Conservation (phyloP, 2,329 filamentous ascomycete genomes). For the Pseudogymnoascus sp. region DNA sequence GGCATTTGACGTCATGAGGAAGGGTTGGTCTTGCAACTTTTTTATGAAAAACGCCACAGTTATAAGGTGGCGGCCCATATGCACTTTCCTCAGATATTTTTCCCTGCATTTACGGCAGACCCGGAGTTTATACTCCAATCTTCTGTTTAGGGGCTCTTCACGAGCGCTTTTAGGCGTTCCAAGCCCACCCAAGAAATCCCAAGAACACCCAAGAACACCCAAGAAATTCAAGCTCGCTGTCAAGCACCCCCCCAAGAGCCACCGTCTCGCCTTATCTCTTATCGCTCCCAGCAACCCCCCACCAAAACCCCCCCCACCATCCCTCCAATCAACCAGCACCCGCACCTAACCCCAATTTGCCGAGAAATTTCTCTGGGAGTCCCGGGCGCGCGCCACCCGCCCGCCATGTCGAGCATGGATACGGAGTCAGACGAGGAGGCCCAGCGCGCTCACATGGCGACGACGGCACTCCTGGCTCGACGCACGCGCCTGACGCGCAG, state of each 20-base stretch:
- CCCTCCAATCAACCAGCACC: neutral
- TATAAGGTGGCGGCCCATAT: neutral
- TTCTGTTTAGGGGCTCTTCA: neutral
- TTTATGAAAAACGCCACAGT: neutral
- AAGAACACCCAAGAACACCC: neutral
- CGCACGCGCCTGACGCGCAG: slow-evolving; percentile 49
- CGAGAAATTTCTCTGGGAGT: neutral
- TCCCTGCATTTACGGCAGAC: neutral
- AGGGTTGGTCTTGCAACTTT: neutral
- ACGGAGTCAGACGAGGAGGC: slow-evolving; percentile 7
- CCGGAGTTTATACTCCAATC: neutral
- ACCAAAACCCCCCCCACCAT: slow-evolving; percentile 1
- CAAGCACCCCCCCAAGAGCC: neutral
- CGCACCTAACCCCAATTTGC: neutral
- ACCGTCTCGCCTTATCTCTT: slow-evolving; percentile 4
- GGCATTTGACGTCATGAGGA: neutral
- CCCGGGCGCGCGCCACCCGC: neutral
- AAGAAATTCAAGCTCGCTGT: neutral
- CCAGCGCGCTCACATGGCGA: slow-evolving; percentile 8
- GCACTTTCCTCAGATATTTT: neutral
- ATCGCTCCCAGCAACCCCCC: neutral
- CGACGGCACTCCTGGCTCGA: slow-evolving; percentile 37
- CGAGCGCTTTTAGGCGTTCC: neutral
- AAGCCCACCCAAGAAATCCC: neutral
- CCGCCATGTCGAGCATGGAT: slow-evolving; percentile 7